phyloP scores from a whole-genome alignment of 345 rosid species.

The Erodium maritimum region DNA sequence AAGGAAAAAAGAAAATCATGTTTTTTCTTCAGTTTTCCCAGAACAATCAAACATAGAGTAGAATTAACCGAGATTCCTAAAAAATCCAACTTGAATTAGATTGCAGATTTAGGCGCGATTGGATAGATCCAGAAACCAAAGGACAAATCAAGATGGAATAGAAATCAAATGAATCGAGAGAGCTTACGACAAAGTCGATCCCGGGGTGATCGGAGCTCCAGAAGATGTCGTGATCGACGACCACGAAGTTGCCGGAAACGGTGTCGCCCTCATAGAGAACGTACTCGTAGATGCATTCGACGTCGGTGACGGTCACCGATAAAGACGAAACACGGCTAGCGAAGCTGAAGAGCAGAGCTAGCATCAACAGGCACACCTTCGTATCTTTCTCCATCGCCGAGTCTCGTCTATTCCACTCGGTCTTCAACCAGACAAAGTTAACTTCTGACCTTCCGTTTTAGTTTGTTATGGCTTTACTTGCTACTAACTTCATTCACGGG shows the following conservation, averaged over 20 bases:
- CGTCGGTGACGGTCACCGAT: slow-evolving; percentile 78
- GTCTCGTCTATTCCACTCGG: not conserved
- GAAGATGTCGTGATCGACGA: slow-evolving; percentile 96
- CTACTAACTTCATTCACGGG: too few relatives aligned
- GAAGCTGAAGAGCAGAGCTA: not conserved
- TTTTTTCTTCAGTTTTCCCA: not conserved
- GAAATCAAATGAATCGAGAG: not conserved
- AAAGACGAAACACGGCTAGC: slow-evolving; percentile 27
- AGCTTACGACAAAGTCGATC: slow-evolving; percentile 66
- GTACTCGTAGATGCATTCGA: slow-evolving; percentile 86
- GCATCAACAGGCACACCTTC: not conserved
- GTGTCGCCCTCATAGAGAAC: slow-evolving; percentile 88
- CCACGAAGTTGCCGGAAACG: slow-evolving; percentile 90
- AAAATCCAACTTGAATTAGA: too few relatives aligned
- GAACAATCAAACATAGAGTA: not conserved
- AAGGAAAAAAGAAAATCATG: too few relatives aligned
- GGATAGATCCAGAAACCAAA: not conserved
- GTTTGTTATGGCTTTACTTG: not conserved
- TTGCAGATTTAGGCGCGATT: not conserved
- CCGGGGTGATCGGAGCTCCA: slow-evolving; percentile 98
- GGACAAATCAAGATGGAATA: not conserved
- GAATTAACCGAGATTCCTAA: too few relatives aligned
- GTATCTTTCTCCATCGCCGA: not conserved
- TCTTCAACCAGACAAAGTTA: not conserved
- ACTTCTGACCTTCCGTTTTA: too few relatives aligned